phyloP scores from a whole-genome alignment of 169 alveolate genomes.

The Plasmodium vivax region DNA sequence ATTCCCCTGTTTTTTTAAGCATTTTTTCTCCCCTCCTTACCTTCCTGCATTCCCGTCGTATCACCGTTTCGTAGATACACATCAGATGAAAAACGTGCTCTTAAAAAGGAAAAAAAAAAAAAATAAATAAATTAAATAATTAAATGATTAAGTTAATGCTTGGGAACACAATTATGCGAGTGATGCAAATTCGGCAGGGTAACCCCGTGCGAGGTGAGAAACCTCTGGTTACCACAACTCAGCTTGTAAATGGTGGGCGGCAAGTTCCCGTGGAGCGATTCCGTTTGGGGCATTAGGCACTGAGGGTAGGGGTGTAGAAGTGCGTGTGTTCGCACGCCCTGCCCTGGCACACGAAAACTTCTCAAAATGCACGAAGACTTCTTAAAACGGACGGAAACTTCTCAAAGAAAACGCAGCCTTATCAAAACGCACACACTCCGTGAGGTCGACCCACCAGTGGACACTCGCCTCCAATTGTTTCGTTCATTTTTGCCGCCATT shows the following conservation, averaged over 20 bases:
- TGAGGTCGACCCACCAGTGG: conserved; percentile 19
- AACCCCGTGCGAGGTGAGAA: not conserved
- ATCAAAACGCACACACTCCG: no score
- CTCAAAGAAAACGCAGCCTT: no score
- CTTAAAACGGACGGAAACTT: no score
- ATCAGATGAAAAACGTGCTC: conserved; percentile 69
- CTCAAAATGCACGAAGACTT: not conserved
- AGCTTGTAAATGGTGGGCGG: conserved; percentile 61
- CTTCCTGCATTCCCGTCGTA: conserved; percentile 72
- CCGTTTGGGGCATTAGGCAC: conserved; percentile 73
- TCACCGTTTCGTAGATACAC: conserved; percentile 69
- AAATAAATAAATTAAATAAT: not conserved
- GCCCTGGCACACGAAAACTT: not conserved
- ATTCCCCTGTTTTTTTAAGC: not conserved
- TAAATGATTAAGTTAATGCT: not conserved
- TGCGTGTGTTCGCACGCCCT: not conserved
- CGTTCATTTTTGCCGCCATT: not conserved
- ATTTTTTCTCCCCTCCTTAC: conserved; percentile 10
- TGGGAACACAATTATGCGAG: not conserved
- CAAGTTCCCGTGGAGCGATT: conserved; percentile 66
- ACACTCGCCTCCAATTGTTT: conserved; percentile 21
- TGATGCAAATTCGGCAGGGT: not conserved
- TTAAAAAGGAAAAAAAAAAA: conserved; percentile 14
- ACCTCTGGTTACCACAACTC: conserved; percentile 41
- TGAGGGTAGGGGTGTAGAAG: not conserved